Conservation (phyloP, 2,329 filamentous ascomycete species). For the Colletotrichum tropicicola region DNA sequence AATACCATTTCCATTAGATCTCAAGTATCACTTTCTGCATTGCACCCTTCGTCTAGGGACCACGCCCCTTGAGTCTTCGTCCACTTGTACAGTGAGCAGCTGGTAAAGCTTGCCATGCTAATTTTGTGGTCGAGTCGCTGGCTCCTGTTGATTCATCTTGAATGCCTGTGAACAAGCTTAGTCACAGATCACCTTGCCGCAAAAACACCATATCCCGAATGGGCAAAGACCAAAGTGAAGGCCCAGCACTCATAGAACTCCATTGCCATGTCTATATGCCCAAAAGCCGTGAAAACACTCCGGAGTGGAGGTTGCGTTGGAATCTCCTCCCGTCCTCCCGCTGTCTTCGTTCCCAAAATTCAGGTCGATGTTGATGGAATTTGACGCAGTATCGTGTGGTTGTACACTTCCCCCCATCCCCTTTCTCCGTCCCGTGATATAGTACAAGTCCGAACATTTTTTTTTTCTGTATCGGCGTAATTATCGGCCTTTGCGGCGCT, state of each 20-base stretch:
- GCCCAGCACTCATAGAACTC: slow-evolving; percentile 8
- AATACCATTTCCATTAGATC: too few relatives aligned
- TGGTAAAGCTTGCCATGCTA: too few relatives aligned
- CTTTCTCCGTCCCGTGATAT: not conserved
- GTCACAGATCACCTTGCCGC: too few relatives aligned
- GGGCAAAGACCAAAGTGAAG: not conserved
- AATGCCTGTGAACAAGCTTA: too few relatives aligned
- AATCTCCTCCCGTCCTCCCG: not conserved
- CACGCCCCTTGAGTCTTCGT: too few relatives aligned
- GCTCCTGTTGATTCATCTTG: too few relatives aligned
- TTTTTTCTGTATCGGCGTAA: not conserved
- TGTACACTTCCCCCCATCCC: not conserved
- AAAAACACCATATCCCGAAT: too few relatives aligned
- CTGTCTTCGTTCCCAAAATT: not conserved
- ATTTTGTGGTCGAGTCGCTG: too few relatives aligned
- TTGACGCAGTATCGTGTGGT: not conserved
- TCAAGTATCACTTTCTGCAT: too few relatives aligned
- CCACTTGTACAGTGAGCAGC: too few relatives aligned
- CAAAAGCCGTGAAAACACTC: slow-evolving; percentile 6
- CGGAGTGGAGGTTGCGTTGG: slow-evolving; percentile 12
- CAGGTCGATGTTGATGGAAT: not conserved
- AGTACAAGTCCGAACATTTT: not conserved
- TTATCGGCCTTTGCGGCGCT: not conserved
- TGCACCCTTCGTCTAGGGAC: too few relatives aligned
- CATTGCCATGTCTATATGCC: slow-evolving; percentile 23